Evolutionary conservation across 257 asterid genomes (phyloP), one percentile per base, ranked within the genome.

Genomic region (Primulina eburnea): DNA sequence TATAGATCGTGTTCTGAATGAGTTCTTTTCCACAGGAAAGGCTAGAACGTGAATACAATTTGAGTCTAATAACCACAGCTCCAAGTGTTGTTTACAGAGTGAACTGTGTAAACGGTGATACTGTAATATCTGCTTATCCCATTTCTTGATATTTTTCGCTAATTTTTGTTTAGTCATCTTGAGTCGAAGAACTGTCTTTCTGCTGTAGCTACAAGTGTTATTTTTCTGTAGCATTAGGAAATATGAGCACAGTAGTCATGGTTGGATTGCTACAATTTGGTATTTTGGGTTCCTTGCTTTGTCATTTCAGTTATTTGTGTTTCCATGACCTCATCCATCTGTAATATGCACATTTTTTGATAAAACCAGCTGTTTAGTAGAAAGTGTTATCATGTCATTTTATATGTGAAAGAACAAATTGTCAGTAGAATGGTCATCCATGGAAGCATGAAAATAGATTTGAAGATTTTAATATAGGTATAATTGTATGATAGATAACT

Each of bases 61-160:
- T 94, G 87, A 83, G 85, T 61, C 85, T 94, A 24, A 94, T 94
- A 72, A 94, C 96, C 76, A 94, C 99, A 62, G 97, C 97, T 50
- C 97, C 97, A 59, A 94, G 97, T 84, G 99, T 94, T 69, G 97
- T 94, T 72, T 94, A 91, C 84, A 80, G 77, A 78, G 97, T 94
- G 83, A 74, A 83, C 80, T 86, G 95, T 75, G 72, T 80, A 43
- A 78, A 82, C 65, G 99, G 96, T 78, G 96, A 87, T 40, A 88
- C 81, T 64, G 97, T 94, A 91, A 93, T 79, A 77, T 74, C 90
- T 72, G 73, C 81, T 80, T 77, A 70, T 71, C 89, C 83, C 56
- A 52, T 73, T 73, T 59, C 81, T 76, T 64, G 68, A 60, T 68
- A 4, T 40, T 34, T 72, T 64, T 57, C 35, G 33, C 53, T 72